These are phyloP conservation scores for Protostelium mycophagum DNA, from an alignment of 78 protist species.

Conservation along the genomic window DNA sequence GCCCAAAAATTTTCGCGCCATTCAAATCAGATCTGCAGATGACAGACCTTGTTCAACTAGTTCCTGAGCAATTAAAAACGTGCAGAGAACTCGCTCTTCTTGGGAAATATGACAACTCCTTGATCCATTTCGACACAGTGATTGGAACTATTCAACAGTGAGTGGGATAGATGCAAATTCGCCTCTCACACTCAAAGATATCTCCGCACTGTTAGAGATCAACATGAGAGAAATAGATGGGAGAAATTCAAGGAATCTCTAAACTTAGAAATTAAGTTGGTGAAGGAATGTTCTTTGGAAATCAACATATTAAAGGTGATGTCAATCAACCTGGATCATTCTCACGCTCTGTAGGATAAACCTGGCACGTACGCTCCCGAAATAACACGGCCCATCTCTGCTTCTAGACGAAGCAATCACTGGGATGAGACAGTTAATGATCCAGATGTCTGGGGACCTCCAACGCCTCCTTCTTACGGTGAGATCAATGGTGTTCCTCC, in stretches of 20 bases:
- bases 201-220: neutral
- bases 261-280: neutral
- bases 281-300: neutral
- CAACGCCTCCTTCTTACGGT: neutral
- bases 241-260: neutral
- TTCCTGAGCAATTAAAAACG: neutral
- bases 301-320: neutral
- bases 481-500: neutral
- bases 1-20: neutral
- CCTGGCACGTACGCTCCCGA: neutral
- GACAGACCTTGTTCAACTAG: neutral
- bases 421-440: neutral
- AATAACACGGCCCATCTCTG: neutral
- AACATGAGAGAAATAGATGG: neutral
- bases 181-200: neutral
- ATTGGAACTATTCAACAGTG: neutral
- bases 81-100: conserved; percentile 20
- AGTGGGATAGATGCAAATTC: neutral
- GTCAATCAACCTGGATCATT: neutral
- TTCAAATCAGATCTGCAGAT: neutral
- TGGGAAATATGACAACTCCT: conserved; percentile 24
- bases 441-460: neutral
- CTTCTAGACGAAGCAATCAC: neutral
- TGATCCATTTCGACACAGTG: conserved; percentile 23
- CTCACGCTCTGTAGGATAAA: neutral